Conservation (phyloP, 1,284 basidiomycete species). For the Ceratobasidium theobromae region DNA sequence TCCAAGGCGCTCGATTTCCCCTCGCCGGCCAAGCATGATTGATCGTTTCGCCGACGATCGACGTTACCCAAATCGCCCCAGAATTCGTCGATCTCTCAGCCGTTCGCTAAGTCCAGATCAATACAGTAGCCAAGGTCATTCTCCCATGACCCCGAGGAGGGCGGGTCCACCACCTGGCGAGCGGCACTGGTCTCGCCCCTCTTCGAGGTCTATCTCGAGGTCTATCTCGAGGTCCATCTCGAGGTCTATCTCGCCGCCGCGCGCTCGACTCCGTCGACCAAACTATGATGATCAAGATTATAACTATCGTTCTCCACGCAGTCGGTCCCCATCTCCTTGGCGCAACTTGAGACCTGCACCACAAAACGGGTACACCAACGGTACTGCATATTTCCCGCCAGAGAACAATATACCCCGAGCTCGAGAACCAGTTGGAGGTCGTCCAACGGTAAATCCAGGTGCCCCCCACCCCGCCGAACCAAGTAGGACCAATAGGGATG, state of each 20-base stretch:
- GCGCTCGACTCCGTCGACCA: background rate
- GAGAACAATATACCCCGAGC: background rate
- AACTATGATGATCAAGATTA: background rate
- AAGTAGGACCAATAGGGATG: background rate
- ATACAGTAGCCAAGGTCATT: no score
- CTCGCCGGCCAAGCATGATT: background rate
- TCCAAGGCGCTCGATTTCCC: background rate
- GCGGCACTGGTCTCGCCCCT: no score
- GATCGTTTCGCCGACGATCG: background rate
- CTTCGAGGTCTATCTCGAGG: no score
- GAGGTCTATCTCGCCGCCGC: background rate
- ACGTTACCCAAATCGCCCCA: background rate
- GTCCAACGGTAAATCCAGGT: background rate
- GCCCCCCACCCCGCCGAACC: background rate
- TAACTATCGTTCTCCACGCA: background rate
- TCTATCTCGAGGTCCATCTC: background rate
- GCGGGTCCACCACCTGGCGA: no score
- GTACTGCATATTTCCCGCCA: background rate
- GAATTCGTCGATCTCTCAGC: background rate
- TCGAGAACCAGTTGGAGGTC: background rate
- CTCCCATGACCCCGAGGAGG: no score
- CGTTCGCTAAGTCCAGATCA: no score
- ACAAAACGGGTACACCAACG: background rate
- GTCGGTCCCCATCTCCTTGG: background rate
- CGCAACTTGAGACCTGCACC: background rate